Conservation (phyloP, 2,329 filamentous ascomycete genomes). For the Xylariales sp. region DNA sequence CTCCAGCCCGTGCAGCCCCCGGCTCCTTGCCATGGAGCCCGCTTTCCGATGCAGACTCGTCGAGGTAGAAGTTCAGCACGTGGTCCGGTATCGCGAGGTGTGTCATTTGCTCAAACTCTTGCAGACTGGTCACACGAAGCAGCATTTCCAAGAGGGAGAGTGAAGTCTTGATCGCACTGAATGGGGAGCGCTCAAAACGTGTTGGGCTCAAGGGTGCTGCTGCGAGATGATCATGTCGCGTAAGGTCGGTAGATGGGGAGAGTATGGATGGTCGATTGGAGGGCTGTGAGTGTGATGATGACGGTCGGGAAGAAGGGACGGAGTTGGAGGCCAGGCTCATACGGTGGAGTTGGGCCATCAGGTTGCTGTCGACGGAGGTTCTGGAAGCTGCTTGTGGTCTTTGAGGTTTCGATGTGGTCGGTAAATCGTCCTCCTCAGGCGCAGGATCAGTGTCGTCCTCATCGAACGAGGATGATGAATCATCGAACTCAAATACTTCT, state of each 20-base stretch:
- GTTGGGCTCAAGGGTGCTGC: conserved; percentile 16
- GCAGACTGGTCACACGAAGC: conserved; percentile 77
- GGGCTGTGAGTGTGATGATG: conserved; percentile 10
- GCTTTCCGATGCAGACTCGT: conserved; percentile 49
- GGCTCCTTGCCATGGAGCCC: conserved; percentile 42
- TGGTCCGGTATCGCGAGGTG: conserved; percentile 90
- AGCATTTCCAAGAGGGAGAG: conserved; percentile 82
- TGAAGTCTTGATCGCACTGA: conserved; percentile 49
- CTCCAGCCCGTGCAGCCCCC: conserved; percentile 39
- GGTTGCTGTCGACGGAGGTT: conserved; percentile 22
- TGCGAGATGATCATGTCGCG: conserved; percentile 20
- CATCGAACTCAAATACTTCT: conserved; percentile 70
- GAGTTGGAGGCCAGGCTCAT: conserved; percentile 38
- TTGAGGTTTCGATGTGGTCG: not conserved
- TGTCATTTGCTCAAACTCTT: conserved; percentile 86
- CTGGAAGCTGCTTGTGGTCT: conserved; percentile 14
- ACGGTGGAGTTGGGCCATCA: conserved; percentile 25
- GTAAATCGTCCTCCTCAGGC: conserved; percentile 8
- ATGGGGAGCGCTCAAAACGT: conserved; percentile 40
- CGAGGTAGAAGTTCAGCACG: conserved; percentile 81
- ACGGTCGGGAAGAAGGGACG: conserved; percentile 13
- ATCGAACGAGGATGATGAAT: conserved; percentile 30
- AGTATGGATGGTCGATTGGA: not conserved
- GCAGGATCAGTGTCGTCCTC: conserved; percentile 14
- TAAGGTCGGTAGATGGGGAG: conserved; percentile 10